A percentile compares a stretch with the other conserved stretches of the same genome.
Conservation (phyloP, 2,329 filamentous ascomycete genomes). For the Orbilia brochopaga region DNA sequence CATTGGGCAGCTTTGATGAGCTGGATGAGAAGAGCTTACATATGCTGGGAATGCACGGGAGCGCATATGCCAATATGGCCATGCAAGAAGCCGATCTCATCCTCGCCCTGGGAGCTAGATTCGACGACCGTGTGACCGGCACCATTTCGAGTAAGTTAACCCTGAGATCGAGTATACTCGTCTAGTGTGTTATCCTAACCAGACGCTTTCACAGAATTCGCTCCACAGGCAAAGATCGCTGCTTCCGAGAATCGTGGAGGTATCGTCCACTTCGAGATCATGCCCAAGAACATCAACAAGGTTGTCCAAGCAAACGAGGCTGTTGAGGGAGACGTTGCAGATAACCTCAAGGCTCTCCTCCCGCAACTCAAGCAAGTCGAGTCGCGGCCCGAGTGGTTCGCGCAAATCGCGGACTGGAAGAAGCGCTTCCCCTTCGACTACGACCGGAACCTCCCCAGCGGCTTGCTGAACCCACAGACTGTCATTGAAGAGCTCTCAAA, state of each 20-base stretch:
- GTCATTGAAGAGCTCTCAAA: slow-evolving; percentile 89
- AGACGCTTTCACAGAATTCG: slow-evolving; percentile 66
- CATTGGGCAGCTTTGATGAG: slow-evolving; percentile 90
- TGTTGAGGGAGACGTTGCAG: slow-evolving; percentile 86
- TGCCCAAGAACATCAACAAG: slow-evolving; percentile 99
- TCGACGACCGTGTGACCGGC: slow-evolving; percentile 92
- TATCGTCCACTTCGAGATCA: slow-evolving; percentile 96
- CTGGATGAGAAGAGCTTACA: slow-evolving; percentile 91
- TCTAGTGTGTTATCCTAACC: slow-evolving; percentile 18
- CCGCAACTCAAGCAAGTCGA: slow-evolving; percentile 70
- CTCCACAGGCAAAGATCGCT: slow-evolving; percentile 82
- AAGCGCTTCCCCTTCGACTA: slow-evolving; percentile 84
- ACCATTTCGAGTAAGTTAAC: slow-evolving; percentile 66
- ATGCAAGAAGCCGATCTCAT: slow-evolving; percentile 97
- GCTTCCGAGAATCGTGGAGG: slow-evolving; percentile 85
- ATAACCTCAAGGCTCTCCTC: slow-evolving; percentile 76
- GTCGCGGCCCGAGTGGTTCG: slow-evolving; percentile 81
- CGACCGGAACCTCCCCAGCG: slow-evolving; percentile 75
- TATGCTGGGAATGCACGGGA: slow-evolving; percentile 99
- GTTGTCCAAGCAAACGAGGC: slow-evolving; percentile 95
- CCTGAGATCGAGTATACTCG: neutral
- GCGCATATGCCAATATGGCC: slow-evolving; percentile 95
- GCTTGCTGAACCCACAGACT: slow-evolving; percentile 91
- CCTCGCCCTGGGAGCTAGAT: slow-evolving; percentile 89
- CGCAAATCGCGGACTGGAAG: slow-evolving; percentile 90